Percentiles rank a stretch among this genome's conserved stretches.
Evolutionary conservation across 2,329 filamentous ascomycete genomes (phyloP).

Genomic region (Arthroderma sp.): DNA sequence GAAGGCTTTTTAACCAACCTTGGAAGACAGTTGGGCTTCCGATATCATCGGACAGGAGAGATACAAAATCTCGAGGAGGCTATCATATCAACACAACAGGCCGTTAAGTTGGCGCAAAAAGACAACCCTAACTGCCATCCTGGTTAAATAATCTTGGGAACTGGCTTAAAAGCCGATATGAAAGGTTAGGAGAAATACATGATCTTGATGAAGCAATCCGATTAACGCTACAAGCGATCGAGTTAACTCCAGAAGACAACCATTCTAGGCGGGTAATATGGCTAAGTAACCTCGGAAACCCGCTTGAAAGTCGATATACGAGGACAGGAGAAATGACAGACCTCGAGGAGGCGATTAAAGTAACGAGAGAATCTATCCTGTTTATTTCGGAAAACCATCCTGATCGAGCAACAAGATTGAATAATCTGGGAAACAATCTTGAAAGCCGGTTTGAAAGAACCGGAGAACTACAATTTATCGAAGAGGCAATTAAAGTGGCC

Average conservation of each 20-base stretch:
- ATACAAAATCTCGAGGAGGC: background rate
- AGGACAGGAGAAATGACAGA: background rate
- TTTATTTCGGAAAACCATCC: background rate
- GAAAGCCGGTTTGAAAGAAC: background rate
- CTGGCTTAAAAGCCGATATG: background rate
- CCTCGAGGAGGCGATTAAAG: background rate
- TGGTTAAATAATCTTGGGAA: background rate
- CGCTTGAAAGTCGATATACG: background rate
- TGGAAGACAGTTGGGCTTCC: background rate
- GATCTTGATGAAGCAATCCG: constrained; percentile 3
- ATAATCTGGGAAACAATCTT: background rate
- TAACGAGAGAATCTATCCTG: background rate
- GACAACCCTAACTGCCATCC: background rate
- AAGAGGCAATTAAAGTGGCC: background rate
- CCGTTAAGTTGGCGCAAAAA: background rate
- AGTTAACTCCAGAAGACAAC: background rate
- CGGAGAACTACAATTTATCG: background rate
- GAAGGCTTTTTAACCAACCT: background rate
- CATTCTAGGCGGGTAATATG: background rate
- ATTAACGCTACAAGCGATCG: background rate
- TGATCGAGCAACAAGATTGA: background rate
- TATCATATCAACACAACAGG: background rate
- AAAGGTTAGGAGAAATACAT: background rate
- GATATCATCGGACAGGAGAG: background rate
- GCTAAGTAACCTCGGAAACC: background rate